Conservation (phyloP, 306 rosid genomes). For the Quercus alba region DNA sequence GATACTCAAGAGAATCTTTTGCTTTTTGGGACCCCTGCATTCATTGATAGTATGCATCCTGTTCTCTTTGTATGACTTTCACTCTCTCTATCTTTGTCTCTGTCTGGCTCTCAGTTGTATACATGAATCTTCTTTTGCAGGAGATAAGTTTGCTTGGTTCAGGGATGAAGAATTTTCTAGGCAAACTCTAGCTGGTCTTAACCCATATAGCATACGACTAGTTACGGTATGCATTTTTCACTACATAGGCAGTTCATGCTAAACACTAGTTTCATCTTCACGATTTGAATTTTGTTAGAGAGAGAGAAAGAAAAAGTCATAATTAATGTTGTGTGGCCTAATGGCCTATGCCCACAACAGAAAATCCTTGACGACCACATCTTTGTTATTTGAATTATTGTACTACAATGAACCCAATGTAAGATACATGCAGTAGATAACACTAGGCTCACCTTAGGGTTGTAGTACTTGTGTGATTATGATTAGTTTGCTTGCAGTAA, state of each 20-base stretch:
- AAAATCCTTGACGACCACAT: too few species aligned
- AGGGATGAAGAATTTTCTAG: slow-evolving; percentile 46
- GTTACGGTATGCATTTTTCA: slow-evolving; percentile 24
- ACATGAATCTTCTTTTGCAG: slow-evolving; percentile 1
- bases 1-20: not conserved
- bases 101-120: not conserved
- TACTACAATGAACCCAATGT: too few species aligned
- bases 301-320: too few species aligned
- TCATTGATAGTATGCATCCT: slow-evolving; percentile 22
- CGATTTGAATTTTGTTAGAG: too few species aligned
- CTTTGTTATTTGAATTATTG: too few species aligned
- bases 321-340: not conserved
- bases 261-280: too few species aligned
- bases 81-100: not conserved
- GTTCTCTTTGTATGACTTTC: not conserved
- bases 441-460: not conserved
- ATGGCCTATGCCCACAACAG: not conserved
- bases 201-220: slow-evolving; percentile 32
- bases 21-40: slow-evolving; percentile 14
- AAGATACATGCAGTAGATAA: not conserved
- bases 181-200: slow-evolving; percentile 46
- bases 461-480: too few species aligned
- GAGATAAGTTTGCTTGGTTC: slow-evolving; percentile 45
- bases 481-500: too few species aligned
- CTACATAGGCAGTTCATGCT: not conserved